Evolutionary conservation across 2,329 filamentous ascomycete species (phyloP).

Genomic region (Rhytidhysteron rufulum): DNA sequence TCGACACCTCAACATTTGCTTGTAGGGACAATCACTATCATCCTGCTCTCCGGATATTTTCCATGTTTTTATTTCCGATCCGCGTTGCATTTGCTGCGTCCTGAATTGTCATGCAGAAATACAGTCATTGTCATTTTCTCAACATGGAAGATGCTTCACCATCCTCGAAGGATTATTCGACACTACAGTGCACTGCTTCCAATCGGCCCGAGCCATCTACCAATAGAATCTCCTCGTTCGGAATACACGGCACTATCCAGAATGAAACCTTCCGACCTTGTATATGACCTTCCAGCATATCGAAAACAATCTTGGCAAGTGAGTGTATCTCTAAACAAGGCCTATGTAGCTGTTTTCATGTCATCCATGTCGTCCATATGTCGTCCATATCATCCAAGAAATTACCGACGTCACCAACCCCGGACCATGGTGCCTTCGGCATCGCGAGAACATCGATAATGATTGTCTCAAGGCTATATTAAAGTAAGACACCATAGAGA

Average conservation of each 20-base stretch:
- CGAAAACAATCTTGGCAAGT: neutral
- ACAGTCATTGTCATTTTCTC: constrained; percentile 10
- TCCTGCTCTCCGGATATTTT: constrained; percentile 7
- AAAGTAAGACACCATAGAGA: no score
- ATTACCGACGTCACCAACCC: no score
- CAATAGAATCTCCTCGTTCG: no score
- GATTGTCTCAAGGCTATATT: no score
- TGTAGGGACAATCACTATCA: constrained; percentile 13
- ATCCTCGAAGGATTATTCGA: neutral
- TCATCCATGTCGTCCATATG: no score
- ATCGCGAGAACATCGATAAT: no score
- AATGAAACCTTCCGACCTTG: constrained; percentile 12
- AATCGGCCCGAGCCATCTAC: constrained; percentile 5
- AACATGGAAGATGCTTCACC: constrained; percentile 5
- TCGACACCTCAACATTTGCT: constrained; percentile 12
- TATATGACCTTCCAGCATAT: constrained; percentile 5
- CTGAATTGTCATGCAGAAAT: constrained; percentile 6
- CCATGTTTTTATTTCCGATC: constrained; percentile 11
- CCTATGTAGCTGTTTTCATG: constrained; percentile 1
- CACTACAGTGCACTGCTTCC: neutral
- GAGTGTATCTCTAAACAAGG: constrained; percentile 1
- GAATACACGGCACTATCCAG: constrained; percentile 15
- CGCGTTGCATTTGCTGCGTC: no score
- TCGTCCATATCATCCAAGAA: constrained; percentile 1
- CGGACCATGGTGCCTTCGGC: no score